A percentile compares a stretch with the other conserved stretches of the same genome.
Conservation (phyloP, 495 filamentous ascomycete genomes). For the Xylaria intraflava region DNA sequence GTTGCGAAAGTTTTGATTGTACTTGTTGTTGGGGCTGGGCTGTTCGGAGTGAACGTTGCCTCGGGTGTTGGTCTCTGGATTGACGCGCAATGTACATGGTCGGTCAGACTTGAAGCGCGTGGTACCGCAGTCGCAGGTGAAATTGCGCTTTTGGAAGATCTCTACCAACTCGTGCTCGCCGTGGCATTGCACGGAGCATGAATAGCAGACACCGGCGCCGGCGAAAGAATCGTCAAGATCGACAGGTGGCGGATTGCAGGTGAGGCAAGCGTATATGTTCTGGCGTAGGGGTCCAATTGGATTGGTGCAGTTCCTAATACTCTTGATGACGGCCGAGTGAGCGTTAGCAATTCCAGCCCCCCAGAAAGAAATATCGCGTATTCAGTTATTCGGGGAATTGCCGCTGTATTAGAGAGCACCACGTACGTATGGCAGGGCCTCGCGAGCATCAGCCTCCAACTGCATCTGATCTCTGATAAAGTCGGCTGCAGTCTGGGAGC, state of each 20-base stretch:
- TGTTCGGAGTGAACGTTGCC: slow-evolving; percentile 68
- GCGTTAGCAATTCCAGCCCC: background rate
- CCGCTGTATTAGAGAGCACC: background rate
- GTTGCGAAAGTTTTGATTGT: slow-evolving; percentile 93
- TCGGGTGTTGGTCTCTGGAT: slow-evolving; percentile 64
- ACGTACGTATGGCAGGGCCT: slow-evolving; percentile 81
- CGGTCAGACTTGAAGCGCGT: slow-evolving; percentile 61
- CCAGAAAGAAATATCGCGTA: background rate
- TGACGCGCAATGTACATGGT: slow-evolving; percentile 72
- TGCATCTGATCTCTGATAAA: slow-evolving; percentile 85
- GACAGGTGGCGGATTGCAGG: slow-evolving; percentile 76
- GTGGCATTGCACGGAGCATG: slow-evolving; percentile 93
- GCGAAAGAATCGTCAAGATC: slow-evolving; percentile 56
- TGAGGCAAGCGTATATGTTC: slow-evolving; percentile 80
- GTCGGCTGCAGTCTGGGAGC: slow-evolving; percentile 85
- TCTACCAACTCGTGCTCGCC: slow-evolving; percentile 93
- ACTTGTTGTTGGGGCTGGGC: slow-evolving; percentile 67
- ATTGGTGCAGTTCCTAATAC: slow-evolving; percentile 88
- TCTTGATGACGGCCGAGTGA: slow-evolving; percentile 40
- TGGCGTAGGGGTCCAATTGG: slow-evolving; percentile 81
- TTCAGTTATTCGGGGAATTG: background rate
- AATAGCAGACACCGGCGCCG: slow-evolving; percentile 86
- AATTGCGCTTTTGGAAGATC: slow-evolving; percentile 90
- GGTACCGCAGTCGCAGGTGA: slow-evolving; percentile 95
- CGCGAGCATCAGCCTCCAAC: slow-evolving; percentile 90